phyloP scores from a whole-genome alignment of 257 asterid species.

The Ajuga chamaepitys region DNA sequence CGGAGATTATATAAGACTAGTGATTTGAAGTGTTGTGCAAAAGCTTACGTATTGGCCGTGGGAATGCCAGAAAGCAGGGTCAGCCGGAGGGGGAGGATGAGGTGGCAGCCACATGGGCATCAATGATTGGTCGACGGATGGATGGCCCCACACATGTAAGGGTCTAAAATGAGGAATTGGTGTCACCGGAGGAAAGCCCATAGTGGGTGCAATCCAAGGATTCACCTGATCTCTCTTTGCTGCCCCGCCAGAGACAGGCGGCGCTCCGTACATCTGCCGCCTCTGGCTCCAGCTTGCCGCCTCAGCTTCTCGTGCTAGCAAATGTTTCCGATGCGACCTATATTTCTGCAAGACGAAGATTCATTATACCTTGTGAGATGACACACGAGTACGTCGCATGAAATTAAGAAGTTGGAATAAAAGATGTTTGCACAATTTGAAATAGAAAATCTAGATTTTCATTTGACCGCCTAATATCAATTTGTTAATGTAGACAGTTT shows the following conservation, averaged over 20 bases:
- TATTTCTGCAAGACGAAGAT: slow-evolving; percentile 48
- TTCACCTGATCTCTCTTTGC: slow-evolving; percentile 36
- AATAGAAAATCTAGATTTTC: too few species aligned
- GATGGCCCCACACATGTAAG: slow-evolving; percentile 90
- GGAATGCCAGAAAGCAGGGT: slow-evolving; percentile 53
- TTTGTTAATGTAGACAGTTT: too few species aligned
- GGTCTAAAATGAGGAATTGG: slow-evolving; percentile 47
- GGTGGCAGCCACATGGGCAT: slow-evolving; percentile 36
- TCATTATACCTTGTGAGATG: too few species aligned
- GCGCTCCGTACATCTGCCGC: slow-evolving; percentile 43
- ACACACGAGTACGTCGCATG: too few species aligned
- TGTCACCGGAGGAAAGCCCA: slow-evolving; percentile 62
- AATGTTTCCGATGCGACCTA: slow-evolving; percentile 70
- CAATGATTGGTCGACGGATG: slow-evolving; percentile 56
- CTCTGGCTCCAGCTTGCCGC: slow-evolving; percentile 61
- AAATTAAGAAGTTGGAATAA: too few species aligned
- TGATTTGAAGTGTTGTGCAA: not conserved
- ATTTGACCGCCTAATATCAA: too few species aligned
- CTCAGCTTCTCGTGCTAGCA: slow-evolving; percentile 72
- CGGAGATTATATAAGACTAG: too few species aligned
- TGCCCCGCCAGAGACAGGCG: not conserved
- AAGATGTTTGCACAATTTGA: too few species aligned
- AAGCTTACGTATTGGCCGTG: slow-evolving; percentile 45
- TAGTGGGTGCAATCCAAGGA: slow-evolving; percentile 41
- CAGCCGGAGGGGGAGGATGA: slow-evolving; percentile 29